A percentile compares a stretch with the other conserved stretches of the same genome.
Evolutionary conservation across 2,329 filamentous ascomycete species (phyloP).

Genomic region (Epicoccum nigrum): DNA sequence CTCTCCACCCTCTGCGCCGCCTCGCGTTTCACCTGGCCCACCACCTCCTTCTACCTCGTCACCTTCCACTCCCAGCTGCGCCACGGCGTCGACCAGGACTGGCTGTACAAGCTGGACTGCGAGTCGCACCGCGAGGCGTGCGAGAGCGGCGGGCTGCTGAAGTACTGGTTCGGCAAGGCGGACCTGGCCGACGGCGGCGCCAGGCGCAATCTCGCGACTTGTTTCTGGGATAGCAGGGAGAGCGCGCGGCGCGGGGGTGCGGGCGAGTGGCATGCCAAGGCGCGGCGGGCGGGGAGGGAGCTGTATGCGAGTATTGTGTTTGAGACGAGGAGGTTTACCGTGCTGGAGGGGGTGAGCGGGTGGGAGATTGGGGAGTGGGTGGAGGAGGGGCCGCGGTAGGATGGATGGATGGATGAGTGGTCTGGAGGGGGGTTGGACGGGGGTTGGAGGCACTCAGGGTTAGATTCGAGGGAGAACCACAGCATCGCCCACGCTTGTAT

Average conservation of each 20-base stretch:
- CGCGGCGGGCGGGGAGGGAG: conserved; percentile 55
- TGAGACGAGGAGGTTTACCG: conserved; percentile 58
- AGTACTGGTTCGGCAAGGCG: conserved; percentile 88
- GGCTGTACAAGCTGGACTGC: conserved; percentile 76
- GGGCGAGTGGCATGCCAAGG: conserved; percentile 63
- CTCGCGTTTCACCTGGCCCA: conserved; percentile 61
- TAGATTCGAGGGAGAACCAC: too few species aligned
- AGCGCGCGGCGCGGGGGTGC: conserved; percentile 65
- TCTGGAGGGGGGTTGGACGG: too few species aligned
- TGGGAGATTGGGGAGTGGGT: conserved; percentile 58
- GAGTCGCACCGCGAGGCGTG: conserved; percentile 81
- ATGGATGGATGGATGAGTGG: too few species aligned
- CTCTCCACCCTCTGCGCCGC: conserved; percentile 60
- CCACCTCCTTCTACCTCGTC: conserved; percentile 78
- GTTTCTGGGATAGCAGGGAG: conserved; percentile 65
- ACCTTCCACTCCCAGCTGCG: conserved; percentile 79
- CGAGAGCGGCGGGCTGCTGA: conserved; percentile 79
- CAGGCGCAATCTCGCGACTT: conserved; percentile 79
- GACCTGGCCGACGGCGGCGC: conserved; percentile 57
- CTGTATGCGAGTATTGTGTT: conserved; percentile 55
- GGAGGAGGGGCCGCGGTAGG: neutral
- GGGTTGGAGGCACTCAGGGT: too few species aligned
- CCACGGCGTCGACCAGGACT: conserved; percentile 67
- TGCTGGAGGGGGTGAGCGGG: conserved; percentile 67
- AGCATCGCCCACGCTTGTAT: too few species aligned